These are phyloP conservation scores for Lichtheimia ramosa DNA, from an alignment of 371 early-diverging fungal species.

Conservation along the genomic window DNA sequence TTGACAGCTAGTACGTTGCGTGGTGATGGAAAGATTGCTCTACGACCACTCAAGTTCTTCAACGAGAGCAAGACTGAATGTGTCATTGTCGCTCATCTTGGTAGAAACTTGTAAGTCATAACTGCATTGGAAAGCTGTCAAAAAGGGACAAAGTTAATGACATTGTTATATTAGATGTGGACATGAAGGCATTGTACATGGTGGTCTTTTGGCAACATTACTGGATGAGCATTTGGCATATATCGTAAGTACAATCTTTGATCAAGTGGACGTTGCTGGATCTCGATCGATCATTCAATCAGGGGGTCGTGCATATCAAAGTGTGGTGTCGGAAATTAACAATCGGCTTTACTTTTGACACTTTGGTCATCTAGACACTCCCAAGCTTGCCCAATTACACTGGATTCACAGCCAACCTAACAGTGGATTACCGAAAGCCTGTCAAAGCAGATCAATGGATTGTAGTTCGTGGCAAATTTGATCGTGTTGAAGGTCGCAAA, in stretches of 20 bases:
- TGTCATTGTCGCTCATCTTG: constrained; percentile 38
- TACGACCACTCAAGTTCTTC: constrained; percentile 44
- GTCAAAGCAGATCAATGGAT: constrained; percentile 69
- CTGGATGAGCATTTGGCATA: constrained; percentile 65
- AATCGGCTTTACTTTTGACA: no score
- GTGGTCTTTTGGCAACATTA: constrained; percentile 73
- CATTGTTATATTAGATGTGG: constrained; percentile 49
- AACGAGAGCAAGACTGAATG: constrained; percentile 43
- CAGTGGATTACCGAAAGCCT: constrained; percentile 72
- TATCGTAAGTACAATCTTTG: constrained; percentile 54
- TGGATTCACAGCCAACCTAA: constrained; percentile 78
- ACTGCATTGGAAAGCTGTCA: neutral
- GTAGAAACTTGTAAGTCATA: constrained; percentile 36
- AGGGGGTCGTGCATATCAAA: no score
- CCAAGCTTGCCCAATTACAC: constrained; percentile 63
- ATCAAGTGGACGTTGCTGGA: neutral
- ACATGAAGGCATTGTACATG: constrained; percentile 77
- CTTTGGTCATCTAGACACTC: constrained; percentile 35
- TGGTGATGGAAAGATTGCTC: constrained; percentile 46
- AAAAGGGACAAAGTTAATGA: neutral
- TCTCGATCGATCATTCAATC: neutral
- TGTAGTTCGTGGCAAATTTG: constrained; percentile 61
- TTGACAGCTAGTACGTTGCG: constrained; percentile 57
- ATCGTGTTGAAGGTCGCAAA: constrained; percentile 70
- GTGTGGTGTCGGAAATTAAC: no score